Base-by-base conservation (phyloP, 129 eudicot genomes). In the Tagetes patula region DNA sequence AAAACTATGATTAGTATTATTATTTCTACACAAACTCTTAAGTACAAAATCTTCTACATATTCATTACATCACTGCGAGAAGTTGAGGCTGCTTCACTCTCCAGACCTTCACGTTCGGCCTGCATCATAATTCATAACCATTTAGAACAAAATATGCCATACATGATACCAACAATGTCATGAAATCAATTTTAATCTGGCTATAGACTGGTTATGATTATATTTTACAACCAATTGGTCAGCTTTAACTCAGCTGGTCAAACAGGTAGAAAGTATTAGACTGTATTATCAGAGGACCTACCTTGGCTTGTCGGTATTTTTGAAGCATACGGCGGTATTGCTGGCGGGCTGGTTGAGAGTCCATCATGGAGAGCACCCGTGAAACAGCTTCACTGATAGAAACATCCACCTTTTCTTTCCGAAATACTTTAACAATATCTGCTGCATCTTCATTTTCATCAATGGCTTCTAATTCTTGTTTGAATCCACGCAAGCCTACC, bases 251-350 rank as follows among this genome's bases (percentile, higher is more conserved):
- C 34, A 14, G 33, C 2, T 1, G 11, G 36, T 55, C 11, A 30
- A 55, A 55, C 30, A 6, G 36, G 37, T 27, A 1, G 8, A 27
- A 54, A 27, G 61, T 54, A 6, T 20, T 20, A 20, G 27, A 20
- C 27, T 20, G 27, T 20, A 20, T 20, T 20, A 20, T 20, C 27
- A 20, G 65, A 34, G 60, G 60, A 41, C 50, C 45, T 52, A 81
- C 97, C 99, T 90, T 90, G 70, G 88, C 94, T 78, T 95, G 89
- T 13, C 89, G 91, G 60, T 84, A 86, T 77, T 81, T 83, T 59
- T 82, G 84, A 72, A 90, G 97, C 87, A 93, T 77, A 66, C 98
- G 98, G 11, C 83, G 84, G 70, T 93, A 93, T 68, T 93, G 98
- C 71, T 93, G 90, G n/a, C 87, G 91, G n/a, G 99, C 99, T 14